Conservation (phyloP, 2,329 filamentous ascomycete species). For the Aureobasidium sp. region DNA sequence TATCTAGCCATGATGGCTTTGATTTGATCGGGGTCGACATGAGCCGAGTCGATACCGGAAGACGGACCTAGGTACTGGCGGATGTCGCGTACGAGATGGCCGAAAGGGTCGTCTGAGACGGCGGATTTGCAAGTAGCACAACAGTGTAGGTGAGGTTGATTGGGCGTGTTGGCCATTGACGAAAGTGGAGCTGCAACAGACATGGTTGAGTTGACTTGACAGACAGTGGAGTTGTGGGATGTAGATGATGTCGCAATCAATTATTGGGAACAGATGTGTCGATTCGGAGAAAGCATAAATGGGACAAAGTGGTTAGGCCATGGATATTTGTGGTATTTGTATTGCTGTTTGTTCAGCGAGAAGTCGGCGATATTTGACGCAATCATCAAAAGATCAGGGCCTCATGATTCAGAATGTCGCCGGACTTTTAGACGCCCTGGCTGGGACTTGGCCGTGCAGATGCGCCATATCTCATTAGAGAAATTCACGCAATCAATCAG, state of each 20-base stretch:
- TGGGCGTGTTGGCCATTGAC: not conserved
- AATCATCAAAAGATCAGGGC: not conserved
- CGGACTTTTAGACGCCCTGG: not conserved
- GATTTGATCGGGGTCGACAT: constrained; percentile 67
- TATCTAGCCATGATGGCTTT: constrained; percentile 68
- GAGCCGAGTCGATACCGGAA: constrained; percentile 72
- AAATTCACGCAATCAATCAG: not conserved
- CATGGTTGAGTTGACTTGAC: not conserved
- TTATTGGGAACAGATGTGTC: not conserved
- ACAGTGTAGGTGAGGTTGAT: not conserved
- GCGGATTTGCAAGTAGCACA: not conserved
- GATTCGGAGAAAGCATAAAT: not conserved
- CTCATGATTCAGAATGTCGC: not conserved
- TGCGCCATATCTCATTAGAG: not conserved
- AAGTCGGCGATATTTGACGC: constrained; percentile 9
- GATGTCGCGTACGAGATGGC: constrained; percentile 63
- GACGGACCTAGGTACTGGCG: constrained; percentile 68
- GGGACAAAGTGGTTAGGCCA: not conserved
- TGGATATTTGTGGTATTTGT: not conserved
- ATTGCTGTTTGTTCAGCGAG: not conserved
- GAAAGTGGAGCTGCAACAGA: not conserved
- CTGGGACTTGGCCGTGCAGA: not conserved
- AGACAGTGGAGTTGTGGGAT: not conserved
- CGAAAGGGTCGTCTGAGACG: constrained; percentile 40
- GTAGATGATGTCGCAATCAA: not conserved